phyloP scores from a whole-genome alignment of 2,329 filamentous ascomycete species.

The Hymenoscyphus albidus region DNA sequence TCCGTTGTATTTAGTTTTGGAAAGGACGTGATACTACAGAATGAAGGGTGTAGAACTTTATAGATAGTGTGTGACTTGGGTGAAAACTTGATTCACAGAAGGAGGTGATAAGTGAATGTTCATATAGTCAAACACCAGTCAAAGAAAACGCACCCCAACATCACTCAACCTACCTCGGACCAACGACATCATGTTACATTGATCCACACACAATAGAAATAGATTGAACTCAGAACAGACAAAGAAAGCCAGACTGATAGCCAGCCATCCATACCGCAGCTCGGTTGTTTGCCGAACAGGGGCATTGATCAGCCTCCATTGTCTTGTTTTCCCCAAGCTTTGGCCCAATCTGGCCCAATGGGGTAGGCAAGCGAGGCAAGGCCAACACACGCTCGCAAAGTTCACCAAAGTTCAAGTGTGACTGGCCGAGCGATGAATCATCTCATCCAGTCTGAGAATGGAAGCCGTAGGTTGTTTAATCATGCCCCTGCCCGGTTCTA shows the following conservation, averaged over 20 bases:
- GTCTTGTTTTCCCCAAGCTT: constrained; percentile 6
- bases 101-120: constrained; percentile 5
- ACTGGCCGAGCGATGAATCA: background rate
- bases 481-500: constrained; percentile 1
- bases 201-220: constrained; percentile 1
- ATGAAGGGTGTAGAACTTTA: background rate
- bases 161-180: background rate
- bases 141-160: constrained; percentile 3
- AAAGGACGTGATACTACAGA: background rate
- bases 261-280: background rate
- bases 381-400: background rate
- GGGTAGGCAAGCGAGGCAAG: background rate
- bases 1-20: background rate
- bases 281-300: background rate
- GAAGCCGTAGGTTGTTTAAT: constrained; percentile 1
- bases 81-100: background rate
- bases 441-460: constrained; percentile 5
- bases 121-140: constrained; percentile 5
- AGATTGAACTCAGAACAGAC: background rate
- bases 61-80: background rate
- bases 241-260: background rate
- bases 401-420: background rate
- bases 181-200: background rate
- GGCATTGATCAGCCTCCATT: constrained; percentile 1
- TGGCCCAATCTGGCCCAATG: background rate